Evolutionary conservation across 2,329 filamentous ascomycete species (phyloP).

Genomic region (Aspergillus glaucus): DNA sequence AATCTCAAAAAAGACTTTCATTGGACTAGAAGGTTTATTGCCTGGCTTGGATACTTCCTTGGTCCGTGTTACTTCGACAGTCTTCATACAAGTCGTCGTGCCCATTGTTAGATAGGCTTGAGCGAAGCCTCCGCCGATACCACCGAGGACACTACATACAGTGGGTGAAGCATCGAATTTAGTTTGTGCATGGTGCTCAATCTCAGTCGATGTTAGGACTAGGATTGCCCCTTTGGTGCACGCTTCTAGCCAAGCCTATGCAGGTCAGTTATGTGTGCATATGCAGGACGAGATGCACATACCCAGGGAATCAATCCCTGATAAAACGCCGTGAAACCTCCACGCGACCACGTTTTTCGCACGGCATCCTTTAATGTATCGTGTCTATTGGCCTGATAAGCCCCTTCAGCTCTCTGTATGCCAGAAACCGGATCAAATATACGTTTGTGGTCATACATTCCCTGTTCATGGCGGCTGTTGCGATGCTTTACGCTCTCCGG

Average conservation of each 20-base stretch:
- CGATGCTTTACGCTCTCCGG: constrained; percentile 21
- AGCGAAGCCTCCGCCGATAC: constrained; percentile 84
- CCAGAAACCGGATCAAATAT: constrained; percentile 22
- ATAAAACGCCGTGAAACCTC: constrained; percentile 2
- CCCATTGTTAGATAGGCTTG: constrained; percentile 98
- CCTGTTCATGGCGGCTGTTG: constrained; percentile 23
- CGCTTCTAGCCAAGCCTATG: constrained; percentile 96
- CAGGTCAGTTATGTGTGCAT: not conserved
- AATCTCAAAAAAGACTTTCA: constrained; percentile 3
- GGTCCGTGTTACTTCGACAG: constrained; percentile 94
- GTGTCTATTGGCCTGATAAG: constrained; percentile 4
- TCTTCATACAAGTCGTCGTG: constrained; percentile 99
- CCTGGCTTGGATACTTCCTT: constrained; percentile 54
- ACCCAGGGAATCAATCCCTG: constrained; percentile 5
- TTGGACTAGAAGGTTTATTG: not conserved
- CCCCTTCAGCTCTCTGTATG: constrained; percentile 15
- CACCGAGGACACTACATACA: constrained; percentile 74
- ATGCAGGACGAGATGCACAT: not conserved
- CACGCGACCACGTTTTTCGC: not conserved
- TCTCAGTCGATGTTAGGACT: constrained; percentile 93
- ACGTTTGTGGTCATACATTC: constrained; percentile 21
- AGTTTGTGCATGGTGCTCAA: constrained; percentile 77
- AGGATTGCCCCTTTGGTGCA: constrained; percentile 96
- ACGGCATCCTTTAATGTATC: not conserved
- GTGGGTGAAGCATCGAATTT: constrained; percentile 74